Evolutionary conservation across 1,284 basidiomycete species (phyloP), one percentile per base, ranked within the genome.

Genomic region (Pyrrhoderma lamaoense): DNA sequence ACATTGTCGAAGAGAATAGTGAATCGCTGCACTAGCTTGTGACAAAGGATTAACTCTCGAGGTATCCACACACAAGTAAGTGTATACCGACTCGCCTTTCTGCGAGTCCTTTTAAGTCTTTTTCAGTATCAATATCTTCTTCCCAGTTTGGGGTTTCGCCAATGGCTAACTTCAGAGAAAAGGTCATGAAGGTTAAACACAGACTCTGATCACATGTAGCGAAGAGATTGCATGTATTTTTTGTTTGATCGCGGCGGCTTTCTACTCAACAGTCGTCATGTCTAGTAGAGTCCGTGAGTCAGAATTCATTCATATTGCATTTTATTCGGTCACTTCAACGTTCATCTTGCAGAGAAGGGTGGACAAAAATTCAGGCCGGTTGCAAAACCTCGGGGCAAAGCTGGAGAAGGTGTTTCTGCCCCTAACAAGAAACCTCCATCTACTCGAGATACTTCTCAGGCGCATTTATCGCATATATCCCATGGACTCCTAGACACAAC

Each of bases 251-350:
- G 27, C 27, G 27, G 7, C 27, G 7, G 7, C 27, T 11, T 31
- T 31, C 34, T 19, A 2, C 5, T 11, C 8, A 16, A 5, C 8
- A 18, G 19, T 23, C 31, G 40, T 16, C 44, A 88, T 87, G 85
- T 83, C 80, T 39, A 83, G 78, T 56, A 79, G 85, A 64, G 85
- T 88, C 65, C 85, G 85, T 88, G 62, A 75, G 85, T 77, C 18
- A 14, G 27, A 14, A n/a, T 23, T 13, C 43, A 21, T 47, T 3
- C 2, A 19, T 47, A 3, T 34, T 31, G 46, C 22, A 19, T 21
- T 52, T 46, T 49, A 51, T n/a, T 38, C 3, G 5, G 7, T 36
- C 35, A 34, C 27, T 44, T 11, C 11, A 36, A 43, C 52, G 59
- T 47, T 42, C 19, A 39, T 42, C 14, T 23, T 46, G 21, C 59